These are phyloP conservation scores for Ceratocystis colombiana DNA, from an alignment of 2,329 filamentous ascomycete species.

Conservation along the genomic window DNA sequence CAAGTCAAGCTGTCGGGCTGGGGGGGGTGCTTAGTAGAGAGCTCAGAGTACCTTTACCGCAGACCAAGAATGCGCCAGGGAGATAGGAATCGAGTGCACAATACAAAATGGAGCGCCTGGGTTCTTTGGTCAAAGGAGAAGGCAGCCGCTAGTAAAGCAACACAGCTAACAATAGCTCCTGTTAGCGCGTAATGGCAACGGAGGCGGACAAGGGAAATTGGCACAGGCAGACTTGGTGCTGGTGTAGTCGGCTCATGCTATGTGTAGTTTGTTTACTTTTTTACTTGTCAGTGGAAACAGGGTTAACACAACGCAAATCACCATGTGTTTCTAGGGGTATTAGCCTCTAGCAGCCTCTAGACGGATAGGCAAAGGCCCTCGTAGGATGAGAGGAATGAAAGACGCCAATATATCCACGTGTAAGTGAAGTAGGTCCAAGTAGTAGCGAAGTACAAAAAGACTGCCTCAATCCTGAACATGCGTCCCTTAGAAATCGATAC, in stretches of 20 bases:
- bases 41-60: neutral
- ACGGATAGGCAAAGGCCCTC: neutral
- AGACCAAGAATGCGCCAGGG: conserved; percentile 18
- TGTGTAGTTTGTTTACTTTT: neutral
- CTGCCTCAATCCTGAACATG: neutral
- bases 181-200: neutral
- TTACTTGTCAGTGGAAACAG: conserved; percentile 7
- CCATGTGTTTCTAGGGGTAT: neutral
- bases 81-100: conserved; percentile 26
- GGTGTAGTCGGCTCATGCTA: conserved; percentile 3
- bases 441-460: neutral
- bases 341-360: neutral
- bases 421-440: neutral
- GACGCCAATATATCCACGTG: neutral
- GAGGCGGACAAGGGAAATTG: neutral
- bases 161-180: neutral
- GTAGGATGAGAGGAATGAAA: conserved; percentile 2
- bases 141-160: neutral
- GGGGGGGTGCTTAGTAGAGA: neutral
- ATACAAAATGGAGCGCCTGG: conserved; percentile 9
- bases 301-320: neutral
- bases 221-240: conserved; percentile 2
- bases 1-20: too few relatives aligned
- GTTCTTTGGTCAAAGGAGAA: neutral
- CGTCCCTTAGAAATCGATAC: conserved; percentile 8